phyloP scores from a whole-genome alignment of 495 filamentous ascomycete species.

The Tuber brumale region DNA sequence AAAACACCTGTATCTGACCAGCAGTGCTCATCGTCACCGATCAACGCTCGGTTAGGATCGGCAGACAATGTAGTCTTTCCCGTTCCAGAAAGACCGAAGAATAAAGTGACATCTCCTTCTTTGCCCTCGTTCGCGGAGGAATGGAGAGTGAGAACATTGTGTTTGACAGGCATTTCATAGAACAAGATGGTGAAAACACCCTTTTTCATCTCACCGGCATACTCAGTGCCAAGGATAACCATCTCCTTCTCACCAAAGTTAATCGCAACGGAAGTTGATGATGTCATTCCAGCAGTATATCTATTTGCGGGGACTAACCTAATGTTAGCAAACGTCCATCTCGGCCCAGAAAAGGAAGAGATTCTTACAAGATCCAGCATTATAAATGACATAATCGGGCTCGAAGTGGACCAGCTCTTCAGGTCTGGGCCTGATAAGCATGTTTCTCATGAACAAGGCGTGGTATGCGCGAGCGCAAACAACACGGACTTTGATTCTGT shows the following conservation, averaged over 20 bases:
- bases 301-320: constrained; percentile 79
- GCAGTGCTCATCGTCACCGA: constrained; percentile 99
- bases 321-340: constrained; percentile 11
- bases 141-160: constrained; percentile 96
- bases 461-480: constrained; percentile 99
- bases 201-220: constrained; percentile 99
- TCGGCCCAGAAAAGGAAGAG: not conserved
- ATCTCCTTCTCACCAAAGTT: constrained; percentile 89
- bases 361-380: constrained; percentile 68
- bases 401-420: constrained; percentile 95
- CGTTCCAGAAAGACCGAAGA: constrained; percentile 97
- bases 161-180: constrained; percentile 99
- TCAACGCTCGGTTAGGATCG: constrained; percentile 89
- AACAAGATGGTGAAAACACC: constrained; percentile 98
- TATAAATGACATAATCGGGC: constrained; percentile 99
- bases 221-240: constrained; percentile 99
- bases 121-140: constrained; percentile 88
- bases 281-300: constrained; percentile 97
- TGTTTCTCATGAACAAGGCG: constrained; percentile 99
- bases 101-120: constrained; percentile 87
- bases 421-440: constrained; percentile 88
- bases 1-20: constrained; percentile 96
- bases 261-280: constrained; percentile 76
- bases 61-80: constrained; percentile 98
- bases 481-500: constrained; percentile 94